phyloP scores from a whole-genome alignment of 306 rosid genomes.

The Coriaria nepalensis region DNA sequence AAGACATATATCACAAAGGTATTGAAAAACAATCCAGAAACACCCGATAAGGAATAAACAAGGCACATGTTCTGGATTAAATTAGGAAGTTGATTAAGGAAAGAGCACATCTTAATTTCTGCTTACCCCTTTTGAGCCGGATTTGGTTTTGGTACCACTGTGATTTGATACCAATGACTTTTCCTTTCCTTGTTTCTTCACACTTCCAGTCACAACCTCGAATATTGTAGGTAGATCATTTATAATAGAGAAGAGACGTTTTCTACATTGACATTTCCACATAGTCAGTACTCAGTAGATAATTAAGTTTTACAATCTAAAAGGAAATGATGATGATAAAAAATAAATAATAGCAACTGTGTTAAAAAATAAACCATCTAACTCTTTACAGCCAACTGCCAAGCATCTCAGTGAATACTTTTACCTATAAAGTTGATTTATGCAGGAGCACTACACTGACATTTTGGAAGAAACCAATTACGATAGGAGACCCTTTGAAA shows the following conservation, averaged over 20 bases:
- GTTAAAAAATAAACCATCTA: too few relatives aligned
- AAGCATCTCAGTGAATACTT: too few relatives aligned
- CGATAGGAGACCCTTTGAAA: too few relatives aligned
- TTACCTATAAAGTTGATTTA: too few relatives aligned
- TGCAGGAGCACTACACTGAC: too few relatives aligned
- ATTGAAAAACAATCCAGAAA: not conserved
- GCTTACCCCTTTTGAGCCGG: slow-evolving; percentile 51
- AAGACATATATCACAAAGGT: too few relatives aligned
- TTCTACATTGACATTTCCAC: slow-evolving; percentile 28
- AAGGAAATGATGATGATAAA: too few relatives aligned
- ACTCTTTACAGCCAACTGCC: too few relatives aligned
- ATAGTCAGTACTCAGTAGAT: too few relatives aligned
- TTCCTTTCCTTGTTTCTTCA: slow-evolving; percentile 73
- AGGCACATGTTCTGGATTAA: not conserved
- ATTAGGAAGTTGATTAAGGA: not conserved
- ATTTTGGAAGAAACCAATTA: too few relatives aligned
- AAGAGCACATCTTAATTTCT: slow-evolving; percentile 2
- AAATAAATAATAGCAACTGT: too few relatives aligned
- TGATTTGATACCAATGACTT: slow-evolving; percentile 59
- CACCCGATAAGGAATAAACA: not conserved
- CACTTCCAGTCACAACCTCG: slow-evolving; percentile 75
- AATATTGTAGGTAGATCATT: slow-evolving; percentile 74
- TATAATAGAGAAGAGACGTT: slow-evolving; percentile 70
- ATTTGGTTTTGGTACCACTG: slow-evolving; percentile 66
- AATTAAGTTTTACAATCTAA: too few relatives aligned